phyloP scores from a whole-genome alignment of 1,284 basidiomycete genomes.

The Trichosporon sp. region DNA sequence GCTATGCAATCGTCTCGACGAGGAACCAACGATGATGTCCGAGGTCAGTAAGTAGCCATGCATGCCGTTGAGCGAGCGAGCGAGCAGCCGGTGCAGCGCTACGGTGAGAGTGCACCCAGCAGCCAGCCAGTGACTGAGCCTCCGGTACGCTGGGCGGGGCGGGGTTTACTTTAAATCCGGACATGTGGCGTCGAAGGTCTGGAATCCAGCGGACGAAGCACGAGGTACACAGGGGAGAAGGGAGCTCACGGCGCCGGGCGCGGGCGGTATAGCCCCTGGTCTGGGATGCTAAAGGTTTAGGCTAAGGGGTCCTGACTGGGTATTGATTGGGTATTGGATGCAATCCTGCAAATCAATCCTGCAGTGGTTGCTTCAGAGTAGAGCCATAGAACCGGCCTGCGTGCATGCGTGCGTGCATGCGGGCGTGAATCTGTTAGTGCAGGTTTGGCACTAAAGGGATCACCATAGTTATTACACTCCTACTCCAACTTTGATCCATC shows the following conservation, averaged over 20 bases:
- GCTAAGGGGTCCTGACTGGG: too few species aligned
- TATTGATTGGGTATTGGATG: too few species aligned
- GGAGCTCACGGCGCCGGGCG: background rate
- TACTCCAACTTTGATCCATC: conserved; percentile 1
- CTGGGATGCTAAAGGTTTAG: too few species aligned
- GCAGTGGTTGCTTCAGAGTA: too few species aligned
- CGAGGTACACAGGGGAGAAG: background rate
- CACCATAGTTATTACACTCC: background rate
- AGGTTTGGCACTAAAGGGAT: conserved; percentile 1
- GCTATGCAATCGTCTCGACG: background rate
- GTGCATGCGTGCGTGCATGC: background rate
- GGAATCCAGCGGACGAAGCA: background rate
- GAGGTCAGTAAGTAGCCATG: background rate
- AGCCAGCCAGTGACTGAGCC: too few species aligned
- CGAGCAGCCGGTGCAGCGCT: background rate
- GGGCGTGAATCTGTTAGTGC: background rate
- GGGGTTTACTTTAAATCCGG: background rate
- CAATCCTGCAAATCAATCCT: too few species aligned
- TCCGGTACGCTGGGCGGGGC: background rate
- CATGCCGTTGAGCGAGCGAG: background rate
- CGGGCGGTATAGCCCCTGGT: too few species aligned
- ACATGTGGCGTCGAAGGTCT: background rate
- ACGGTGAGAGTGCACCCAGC: background rate
- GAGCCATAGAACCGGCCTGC: too few species aligned
- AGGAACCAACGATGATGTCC: background rate